phyloP scores from a whole-genome alignment of 1,284 basidiomycete species.

The Calocybe gambosa region DNA sequence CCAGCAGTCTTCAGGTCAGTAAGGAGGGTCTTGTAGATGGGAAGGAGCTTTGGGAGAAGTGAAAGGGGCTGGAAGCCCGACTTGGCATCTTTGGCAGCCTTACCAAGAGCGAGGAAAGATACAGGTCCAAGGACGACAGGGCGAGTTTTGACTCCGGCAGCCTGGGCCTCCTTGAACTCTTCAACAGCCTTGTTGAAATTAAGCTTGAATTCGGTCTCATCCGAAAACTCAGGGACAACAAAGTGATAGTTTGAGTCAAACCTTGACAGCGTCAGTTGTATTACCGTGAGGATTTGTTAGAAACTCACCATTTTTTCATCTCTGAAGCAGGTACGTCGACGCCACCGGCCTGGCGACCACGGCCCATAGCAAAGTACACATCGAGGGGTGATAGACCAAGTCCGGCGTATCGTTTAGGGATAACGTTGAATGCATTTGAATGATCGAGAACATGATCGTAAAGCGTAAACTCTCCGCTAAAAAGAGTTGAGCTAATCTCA shows the following conservation, averaged over 20 bases:
- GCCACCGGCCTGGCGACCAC: conserved; percentile 90
- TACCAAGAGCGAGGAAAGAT: conserved; percentile 93
- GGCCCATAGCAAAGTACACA: conserved; percentile 98
- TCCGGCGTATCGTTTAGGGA: conserved; percentile 91
- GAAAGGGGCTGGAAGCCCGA: conserved; percentile 88
- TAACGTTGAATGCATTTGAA: conserved; percentile 94
- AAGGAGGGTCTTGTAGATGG: conserved; percentile 90
- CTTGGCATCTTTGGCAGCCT: conserved; percentile 84
- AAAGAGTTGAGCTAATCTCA: conserved; percentile 17
- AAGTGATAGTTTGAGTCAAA: conserved; percentile 99
- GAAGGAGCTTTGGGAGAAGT: conserved; percentile 85
- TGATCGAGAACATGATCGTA: conserved; percentile 99
- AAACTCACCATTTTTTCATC: conserved; percentile 95
- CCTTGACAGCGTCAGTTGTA: conserved; percentile 38
- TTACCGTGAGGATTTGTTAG: background rate
- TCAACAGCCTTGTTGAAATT: conserved; percentile 93
- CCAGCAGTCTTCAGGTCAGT: conserved; percentile 90
- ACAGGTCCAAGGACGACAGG: conserved; percentile 96
- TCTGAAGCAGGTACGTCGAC: conserved; percentile 98
- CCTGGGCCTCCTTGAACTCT: conserved; percentile 95
- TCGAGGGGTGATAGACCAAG: conserved; percentile 88
- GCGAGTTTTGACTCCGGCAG: conserved; percentile 84
- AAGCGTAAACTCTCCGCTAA: conserved; percentile 94
- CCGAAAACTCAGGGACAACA: conserved; percentile 96
- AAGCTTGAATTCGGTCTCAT: conserved; percentile 91